Evolutionary conservation across 2,329 filamentous ascomycete genomes (phyloP).

Genomic region (Trichoderma sp.): DNA sequence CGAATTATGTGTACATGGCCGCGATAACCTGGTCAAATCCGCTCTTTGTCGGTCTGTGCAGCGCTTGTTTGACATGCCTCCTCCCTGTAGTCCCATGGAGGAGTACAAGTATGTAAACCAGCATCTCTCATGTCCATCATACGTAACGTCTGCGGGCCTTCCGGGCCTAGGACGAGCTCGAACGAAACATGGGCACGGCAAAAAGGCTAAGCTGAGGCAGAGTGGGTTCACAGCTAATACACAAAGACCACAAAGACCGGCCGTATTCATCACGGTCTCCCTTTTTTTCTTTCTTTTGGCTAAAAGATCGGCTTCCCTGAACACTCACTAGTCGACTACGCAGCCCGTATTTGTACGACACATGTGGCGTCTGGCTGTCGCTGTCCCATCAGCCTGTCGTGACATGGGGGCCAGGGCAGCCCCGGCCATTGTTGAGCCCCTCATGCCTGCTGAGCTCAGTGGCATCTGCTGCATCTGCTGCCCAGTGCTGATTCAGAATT

Average conservation of each 20-base stretch:
- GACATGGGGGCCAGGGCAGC: neutral
- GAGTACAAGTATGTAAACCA: neutral
- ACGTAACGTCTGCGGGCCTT: neutral
- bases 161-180: neutral
- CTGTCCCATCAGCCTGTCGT: slow-evolving; percentile 2
- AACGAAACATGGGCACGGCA: neutral
- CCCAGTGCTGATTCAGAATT: neutral
- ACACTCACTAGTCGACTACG: neutral
- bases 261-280: neutral
- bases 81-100: neutral
- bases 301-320: neutral
- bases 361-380: neutral
- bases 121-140: neutral
- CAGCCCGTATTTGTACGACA: neutral
- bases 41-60: neutral
- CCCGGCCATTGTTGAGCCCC: slow-evolving; percentile 9
- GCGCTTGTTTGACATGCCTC: neutral
- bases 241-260: neutral
- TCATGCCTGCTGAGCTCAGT: slow-evolving; percentile 1
- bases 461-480: neutral
- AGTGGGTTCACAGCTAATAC: neutral
- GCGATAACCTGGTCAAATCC: neutral
- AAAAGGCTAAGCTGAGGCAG: neutral
- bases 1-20: neutral
- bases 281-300: neutral